Evolutionary conservation across 2,329 filamentous ascomycete genomes (phyloP).

Genomic region (Colletotrichum sp.): DNA sequence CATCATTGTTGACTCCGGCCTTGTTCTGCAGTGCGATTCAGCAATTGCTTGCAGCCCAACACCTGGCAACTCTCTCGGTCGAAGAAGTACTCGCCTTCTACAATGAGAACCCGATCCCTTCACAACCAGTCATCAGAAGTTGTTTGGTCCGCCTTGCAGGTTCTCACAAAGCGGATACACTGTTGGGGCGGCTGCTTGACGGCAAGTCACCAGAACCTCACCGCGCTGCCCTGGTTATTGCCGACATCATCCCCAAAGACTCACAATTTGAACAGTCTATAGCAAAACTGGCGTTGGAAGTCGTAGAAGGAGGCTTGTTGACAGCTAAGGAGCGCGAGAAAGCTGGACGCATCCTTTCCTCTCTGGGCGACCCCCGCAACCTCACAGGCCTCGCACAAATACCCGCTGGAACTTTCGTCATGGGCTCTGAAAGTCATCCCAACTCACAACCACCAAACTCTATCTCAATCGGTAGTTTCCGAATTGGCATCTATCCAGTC

Average conservation of each 20-base stretch:
- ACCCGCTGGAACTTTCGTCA: neutral
- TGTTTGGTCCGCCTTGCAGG: neutral
- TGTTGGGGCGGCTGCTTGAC: neutral
- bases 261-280: neutral
- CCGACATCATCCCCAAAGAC: neutral
- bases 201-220: neutral
- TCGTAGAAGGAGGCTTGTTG: neutral
- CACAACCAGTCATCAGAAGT: neutral
- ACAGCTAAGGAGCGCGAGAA: neutral
- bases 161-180: neutral
- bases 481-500: neutral
- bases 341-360: neutral
- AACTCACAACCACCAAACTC: neutral
- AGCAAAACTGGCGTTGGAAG: neutral
- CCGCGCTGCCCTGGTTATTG: neutral
- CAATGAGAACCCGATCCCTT: neutral
- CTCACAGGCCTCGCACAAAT: neutral
- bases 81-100: neutral
- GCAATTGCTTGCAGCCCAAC: neutral
- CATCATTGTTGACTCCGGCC: neutral
- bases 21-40: neutral
- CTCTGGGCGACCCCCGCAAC: neutral
- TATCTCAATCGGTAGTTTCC: neutral
- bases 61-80: neutral
- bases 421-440: constrained; percentile 8